A percentile compares a stretch with the other conserved stretches of the same genome.
phyloP scores from a whole-genome alignment of 2,329 filamentous ascomycete genomes.

The Aspergillus sclerotialis region DNA sequence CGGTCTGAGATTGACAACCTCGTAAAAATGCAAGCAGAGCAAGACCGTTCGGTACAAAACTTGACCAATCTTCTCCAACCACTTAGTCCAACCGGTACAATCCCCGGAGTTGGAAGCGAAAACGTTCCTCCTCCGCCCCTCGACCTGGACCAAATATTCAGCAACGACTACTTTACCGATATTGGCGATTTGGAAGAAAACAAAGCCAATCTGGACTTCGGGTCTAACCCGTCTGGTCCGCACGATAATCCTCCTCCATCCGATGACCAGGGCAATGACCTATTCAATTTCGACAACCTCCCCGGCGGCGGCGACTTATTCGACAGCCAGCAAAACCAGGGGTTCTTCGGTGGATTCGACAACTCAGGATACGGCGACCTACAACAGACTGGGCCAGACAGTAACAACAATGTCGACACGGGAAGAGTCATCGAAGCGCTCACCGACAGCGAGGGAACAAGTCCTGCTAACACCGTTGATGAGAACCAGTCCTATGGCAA shows the following conservation, averaged over 20 bases:
- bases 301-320: slow-evolving; percentile 28
- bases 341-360: slow-evolving; percentile 30
- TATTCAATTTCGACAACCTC: slow-evolving; percentile 37
- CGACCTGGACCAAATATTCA: slow-evolving; percentile 53
- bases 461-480: slow-evolving; percentile 30
- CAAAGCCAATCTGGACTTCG: slow-evolving; percentile 17
- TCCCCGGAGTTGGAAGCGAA: slow-evolving; percentile 56
- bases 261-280: no score
- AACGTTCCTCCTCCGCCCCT: slow-evolving; percentile 39
- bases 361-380: slow-evolving; percentile 15
- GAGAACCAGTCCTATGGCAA: slow-evolving; percentile 17
- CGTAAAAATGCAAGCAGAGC: slow-evolving; percentile 69
- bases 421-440: slow-evolving; percentile 36
- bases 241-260: no score
- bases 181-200: slow-evolving; percentile 26
- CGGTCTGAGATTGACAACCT: slow-evolving; percentile 72
- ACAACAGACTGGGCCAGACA: slow-evolving; percentile 6
- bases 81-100: slow-evolving; percentile 69
- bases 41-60: slow-evolving; percentile 68
- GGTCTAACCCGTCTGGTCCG: no score
- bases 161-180: slow-evolving; percentile 50
- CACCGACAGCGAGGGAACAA: slow-evolving; percentile 39
- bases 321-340: slow-evolving; percentile 17
- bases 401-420: slow-evolving; percentile 16
- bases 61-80: slow-evolving; percentile 69